Base-by-base conservation (phyloP, 192 early-diverging fungal species). In the Physocladia obscura region DNA sequence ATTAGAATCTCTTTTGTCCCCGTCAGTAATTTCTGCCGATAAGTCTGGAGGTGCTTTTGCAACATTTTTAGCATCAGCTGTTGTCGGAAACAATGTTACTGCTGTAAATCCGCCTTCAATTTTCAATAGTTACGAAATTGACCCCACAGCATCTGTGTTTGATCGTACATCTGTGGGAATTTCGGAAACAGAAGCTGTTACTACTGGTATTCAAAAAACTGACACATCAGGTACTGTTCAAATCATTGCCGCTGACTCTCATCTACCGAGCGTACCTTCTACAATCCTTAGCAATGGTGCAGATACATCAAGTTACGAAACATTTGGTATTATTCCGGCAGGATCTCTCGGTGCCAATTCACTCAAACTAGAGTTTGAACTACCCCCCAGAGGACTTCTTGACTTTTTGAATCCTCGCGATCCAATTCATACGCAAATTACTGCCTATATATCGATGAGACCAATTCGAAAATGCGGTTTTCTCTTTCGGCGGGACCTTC, bases 391-490 rank as follows among this genome's bases (percentile, higher is more conserved):
- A 21, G 65, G 51, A 52, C 51, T 68, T 34, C 34, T 40, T 15
- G 65, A 68, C 50, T 68, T 68, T 38, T 37, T 68, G 65, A 21
- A 15, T 5, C 54, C 49, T 4, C 49, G 51, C 37, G 65, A 68
- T 29, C 65, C 65, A 26, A 19, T 68, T 15, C 65, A 56, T n/a
- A 19, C 50, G 8, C 13, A n/a, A 17, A 21, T 68, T 15, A 35
- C 39, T 6, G 1, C 50, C 22, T 37, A 68, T 56, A 68, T 68
- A 11, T 54, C 65, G 4, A 27, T 36, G n/a, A 76, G 78, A 75
- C 78, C 78, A 3, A 67, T 80, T 1, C 56, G 69, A 19, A 76
- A 80, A 49, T 74, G 70, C 6, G 78, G 78, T 11, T 62, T 74
- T 49, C 36, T 80, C 2, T 67, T 80, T 24, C 74, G 78, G 11